phyloP scores from a whole-genome alignment of 1,284 basidiomycete genomes.

The Marasmius tenuissimus region DNA sequence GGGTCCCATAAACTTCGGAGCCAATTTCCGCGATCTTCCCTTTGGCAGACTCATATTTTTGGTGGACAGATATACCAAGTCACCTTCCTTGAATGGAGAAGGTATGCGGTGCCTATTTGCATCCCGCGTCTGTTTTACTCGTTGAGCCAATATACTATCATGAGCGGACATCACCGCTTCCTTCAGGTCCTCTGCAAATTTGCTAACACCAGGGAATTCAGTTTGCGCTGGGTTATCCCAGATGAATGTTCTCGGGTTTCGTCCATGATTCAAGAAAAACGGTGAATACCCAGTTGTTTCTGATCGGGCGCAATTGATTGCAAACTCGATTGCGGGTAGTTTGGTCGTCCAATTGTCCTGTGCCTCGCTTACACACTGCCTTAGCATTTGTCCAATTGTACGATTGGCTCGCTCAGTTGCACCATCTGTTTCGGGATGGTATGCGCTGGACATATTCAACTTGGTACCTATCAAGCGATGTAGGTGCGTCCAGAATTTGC shows the following conservation, averaged over 20 bases:
- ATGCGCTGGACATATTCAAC: conserved; percentile 7
- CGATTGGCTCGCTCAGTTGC: conserved; percentile 2
- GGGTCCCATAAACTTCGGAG: conserved; percentile 30
- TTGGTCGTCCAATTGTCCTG: conserved; percentile 19
- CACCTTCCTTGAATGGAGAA: conserved; percentile 17
- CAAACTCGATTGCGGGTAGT: conserved; percentile 22
- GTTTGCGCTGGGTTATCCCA: conserved; percentile 17
- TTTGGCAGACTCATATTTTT: conserved; percentile 26
- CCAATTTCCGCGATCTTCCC: conserved; percentile 21
- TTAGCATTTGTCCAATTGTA: conserved; percentile 5
- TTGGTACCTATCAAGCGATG: conserved; percentile 5
- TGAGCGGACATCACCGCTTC: conserved; percentile 15
- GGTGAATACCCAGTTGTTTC: conserved; percentile 28
- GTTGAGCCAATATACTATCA: conserved; percentile 22
- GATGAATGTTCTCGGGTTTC: conserved; percentile 14
- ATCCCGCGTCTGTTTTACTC: conserved; percentile 24
- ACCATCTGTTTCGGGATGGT: conserved; percentile 14
- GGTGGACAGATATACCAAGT: conserved; percentile 28
- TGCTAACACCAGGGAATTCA: conserved; percentile 21
- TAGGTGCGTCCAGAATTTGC: conserved; percentile 4
- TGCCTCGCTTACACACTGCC: background rate
- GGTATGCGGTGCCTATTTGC: conserved; percentile 19
- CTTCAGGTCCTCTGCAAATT: conserved; percentile 20
- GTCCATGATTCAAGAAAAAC: conserved; percentile 30
- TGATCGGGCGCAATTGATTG: conserved; percentile 18